Evolutionary conservation across 768 basidiomycete genomes (phyloP).

Genomic region (Boletus speciosus): DNA sequence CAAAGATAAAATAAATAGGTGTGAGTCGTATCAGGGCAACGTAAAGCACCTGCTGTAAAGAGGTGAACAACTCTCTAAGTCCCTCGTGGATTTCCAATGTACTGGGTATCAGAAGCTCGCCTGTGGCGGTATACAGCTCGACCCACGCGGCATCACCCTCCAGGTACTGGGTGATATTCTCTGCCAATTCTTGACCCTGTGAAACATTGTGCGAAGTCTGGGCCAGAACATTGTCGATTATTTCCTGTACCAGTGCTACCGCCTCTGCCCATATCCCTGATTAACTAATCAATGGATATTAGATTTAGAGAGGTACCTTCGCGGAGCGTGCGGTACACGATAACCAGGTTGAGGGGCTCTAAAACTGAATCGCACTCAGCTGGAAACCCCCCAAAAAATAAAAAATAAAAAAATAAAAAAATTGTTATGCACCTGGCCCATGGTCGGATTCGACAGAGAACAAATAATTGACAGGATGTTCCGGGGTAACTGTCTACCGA

Average conservation of each 20-base stretch:
- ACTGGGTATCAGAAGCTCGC: constrained; percentile 59
- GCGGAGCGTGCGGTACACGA: constrained; percentile 75
- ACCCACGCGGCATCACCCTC: constrained; percentile 67
- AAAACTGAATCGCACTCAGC: constrained; percentile 42
- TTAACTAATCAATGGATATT: constrained; percentile 2
- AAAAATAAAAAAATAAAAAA: not conserved
- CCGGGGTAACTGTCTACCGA: constrained; percentile 70
- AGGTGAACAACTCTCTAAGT: constrained; percentile 21
- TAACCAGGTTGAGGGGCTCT: constrained; percentile 58
- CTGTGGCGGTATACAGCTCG: constrained; percentile 64
- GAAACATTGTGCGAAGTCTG: constrained; percentile 31
- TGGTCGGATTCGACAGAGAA: constrained; percentile 69
- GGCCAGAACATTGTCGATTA: constrained; percentile 42
- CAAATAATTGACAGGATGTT: constrained; percentile 72
- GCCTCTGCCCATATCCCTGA: constrained; percentile 49
- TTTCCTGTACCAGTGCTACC: constrained; percentile 53
- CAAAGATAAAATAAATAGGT: constrained; percentile 26
- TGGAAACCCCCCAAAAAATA: not conserved
- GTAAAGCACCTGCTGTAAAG: constrained; percentile 33
- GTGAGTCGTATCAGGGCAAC: constrained; percentile 18
- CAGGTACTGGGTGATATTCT: constrained; percentile 53
- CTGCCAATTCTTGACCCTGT: constrained; percentile 44
- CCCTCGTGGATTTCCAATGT: constrained; percentile 30
- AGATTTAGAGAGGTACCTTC: constrained; percentile 54
- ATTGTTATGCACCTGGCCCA: constrained; percentile 49